Conservation (phyloP, 352 stramenopile species). For the Achlya hypogyna region DNA sequence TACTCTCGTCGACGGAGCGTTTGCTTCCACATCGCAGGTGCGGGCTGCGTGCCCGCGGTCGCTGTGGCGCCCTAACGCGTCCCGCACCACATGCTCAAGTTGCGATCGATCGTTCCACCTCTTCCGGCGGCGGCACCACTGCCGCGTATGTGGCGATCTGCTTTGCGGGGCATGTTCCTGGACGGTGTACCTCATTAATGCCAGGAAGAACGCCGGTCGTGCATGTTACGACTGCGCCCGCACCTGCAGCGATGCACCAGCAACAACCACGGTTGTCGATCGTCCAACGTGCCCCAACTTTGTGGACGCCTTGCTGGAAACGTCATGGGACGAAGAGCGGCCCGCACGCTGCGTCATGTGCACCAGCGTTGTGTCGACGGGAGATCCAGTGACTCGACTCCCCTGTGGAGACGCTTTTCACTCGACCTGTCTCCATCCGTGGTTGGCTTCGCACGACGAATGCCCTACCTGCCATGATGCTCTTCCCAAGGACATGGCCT, state of each 20-base stretch:
- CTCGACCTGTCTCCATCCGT: background rate
- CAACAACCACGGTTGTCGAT: background rate
- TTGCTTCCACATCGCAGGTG: no score
- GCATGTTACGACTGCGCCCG: background rate
- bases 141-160: no score
- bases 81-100: no score
- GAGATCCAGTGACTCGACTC: background rate
- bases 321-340: background rate
- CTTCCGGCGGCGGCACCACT: no score
- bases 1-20: no score
- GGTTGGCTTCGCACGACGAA: background rate
- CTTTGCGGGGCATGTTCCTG: no score
- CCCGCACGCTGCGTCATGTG: background rate
- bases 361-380: background rate
- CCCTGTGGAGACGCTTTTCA: background rate
- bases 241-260: background rate
- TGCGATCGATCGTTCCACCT: no score
- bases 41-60: no score
- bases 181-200: no score
- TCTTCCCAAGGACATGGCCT: background rate
- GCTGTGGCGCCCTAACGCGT: no score
- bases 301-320: background rate
- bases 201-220: background rate
- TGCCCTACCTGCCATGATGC: background rate
- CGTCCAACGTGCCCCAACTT: background rate